Base-by-base conservation (phyloP, 2,329 filamentous ascomycete species). In the Pseudogymnoascus sp. region DNA sequence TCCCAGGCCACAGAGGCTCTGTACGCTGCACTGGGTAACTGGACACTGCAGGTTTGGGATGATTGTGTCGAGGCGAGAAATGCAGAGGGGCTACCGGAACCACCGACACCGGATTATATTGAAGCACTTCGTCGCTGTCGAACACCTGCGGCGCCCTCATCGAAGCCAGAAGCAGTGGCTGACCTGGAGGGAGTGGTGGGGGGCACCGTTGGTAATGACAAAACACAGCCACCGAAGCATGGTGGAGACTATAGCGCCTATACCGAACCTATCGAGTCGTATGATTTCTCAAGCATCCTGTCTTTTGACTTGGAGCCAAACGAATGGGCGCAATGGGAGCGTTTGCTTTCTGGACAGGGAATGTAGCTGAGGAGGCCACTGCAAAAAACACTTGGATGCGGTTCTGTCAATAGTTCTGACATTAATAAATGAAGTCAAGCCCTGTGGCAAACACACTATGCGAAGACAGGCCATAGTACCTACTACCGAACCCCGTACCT, bases 271-370 rank as follows among this genome's bases (percentile, higher is more conserved):
- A 50, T 64, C 36, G 63, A 65, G 20, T 54, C 43, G n/a, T 63
- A 65, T 63, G 65, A 64, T 58, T 69, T 69, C 38, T 61, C 65
- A 2, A 63, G 68, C 58, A 57, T 69, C 14, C 30, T 68, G 3
- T 68, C 69, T 12, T 70, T 69, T 22, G 69, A 71, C 30, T 64
- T 68, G 63, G 65, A 71, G 35, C 64, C 68, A 9, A 65, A 67
- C 60, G 68, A 70, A 60, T 72, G 70, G 70, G 6, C 65, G 11
- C 69, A 70, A 57, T 72, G 70, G 70, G 70, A 72, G 18, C 70
- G 68, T 20, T 57, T 71, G 30, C 30, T 65, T 57, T 58, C 65
- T 41, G 66, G 63, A 20, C 67, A 69, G 25, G 43, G 43, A 16
- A 54, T 30, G 25, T 54, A 54, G 43, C 43, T 30, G 25, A 30